These are phyloP conservation scores for Sporisorium exsertum DNA, from an alignment of 1,284 basidiomycete genomes.

Conservation along the genomic window DNA sequence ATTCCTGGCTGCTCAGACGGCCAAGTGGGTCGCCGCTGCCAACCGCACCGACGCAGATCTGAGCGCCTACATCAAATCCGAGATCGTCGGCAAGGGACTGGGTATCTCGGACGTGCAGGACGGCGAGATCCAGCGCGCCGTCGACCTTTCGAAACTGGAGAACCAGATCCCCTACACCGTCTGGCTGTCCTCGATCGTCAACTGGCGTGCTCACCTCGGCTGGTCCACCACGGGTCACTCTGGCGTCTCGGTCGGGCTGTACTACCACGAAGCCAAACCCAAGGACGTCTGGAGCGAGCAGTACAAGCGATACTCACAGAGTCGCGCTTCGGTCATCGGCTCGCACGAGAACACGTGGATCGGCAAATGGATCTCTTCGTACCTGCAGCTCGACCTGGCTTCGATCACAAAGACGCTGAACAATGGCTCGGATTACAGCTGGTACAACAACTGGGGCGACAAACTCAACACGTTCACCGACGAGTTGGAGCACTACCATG, in stretches of 20 bases:
- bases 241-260: conserved; percentile 54
- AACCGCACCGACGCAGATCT: conserved; percentile 60
- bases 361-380: conserved; percentile 49
- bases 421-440: conserved; percentile 56
- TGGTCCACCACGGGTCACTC: conserved; percentile 58
- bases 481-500: conserved; percentile 53
- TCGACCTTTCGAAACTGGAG: conserved; percentile 44
- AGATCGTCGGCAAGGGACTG: conserved; percentile 45
- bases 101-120: conserved; percentile 54
- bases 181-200: conserved; percentile 50
- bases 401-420: conserved; percentile 50
- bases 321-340: conserved; percentile 33
- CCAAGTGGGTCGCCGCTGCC: conserved; percentile 51
- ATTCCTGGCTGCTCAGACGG: conserved; percentile 51
- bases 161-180: conserved; percentile 45
- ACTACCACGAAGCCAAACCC: conserved; percentile 49
- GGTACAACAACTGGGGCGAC: conserved; percentile 50
- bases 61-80: conserved; percentile 45
- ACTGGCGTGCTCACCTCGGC: conserved; percentile 59
- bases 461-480: conserved; percentile 49
- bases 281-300: conserved; percentile 23
- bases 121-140: conserved; percentile 48
- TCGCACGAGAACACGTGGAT: conserved; percentile 65
- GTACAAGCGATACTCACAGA: conserved; percentile 29
- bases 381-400: conserved; percentile 49